phyloP scores from a whole-genome alignment of 1,139 yeast species.

The Scheffersomyces illinoinensis region DNA sequence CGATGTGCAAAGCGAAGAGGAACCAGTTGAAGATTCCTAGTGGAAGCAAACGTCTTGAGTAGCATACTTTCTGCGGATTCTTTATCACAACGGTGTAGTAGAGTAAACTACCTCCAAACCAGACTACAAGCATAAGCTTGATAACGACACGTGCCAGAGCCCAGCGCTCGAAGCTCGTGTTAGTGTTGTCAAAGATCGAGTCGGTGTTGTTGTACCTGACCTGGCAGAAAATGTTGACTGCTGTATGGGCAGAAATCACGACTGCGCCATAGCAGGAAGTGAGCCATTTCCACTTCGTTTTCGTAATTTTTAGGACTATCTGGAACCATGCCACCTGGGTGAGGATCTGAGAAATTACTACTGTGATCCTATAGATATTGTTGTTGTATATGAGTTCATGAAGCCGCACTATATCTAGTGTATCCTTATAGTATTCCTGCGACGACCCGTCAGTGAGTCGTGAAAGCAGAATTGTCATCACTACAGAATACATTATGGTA shows the following conservation, averaged over 20 bases:
- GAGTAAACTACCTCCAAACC: conserved; percentile 28
- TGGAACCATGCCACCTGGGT: conserved; percentile 45
- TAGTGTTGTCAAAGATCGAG: conserved; percentile 12
- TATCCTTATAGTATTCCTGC: conserved; percentile 37
- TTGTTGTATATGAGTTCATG: conserved; percentile 30
- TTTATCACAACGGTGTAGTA: conserved; percentile 31
- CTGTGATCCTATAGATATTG: conserved; percentile 28
- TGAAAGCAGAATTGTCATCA: conserved; percentile 42
- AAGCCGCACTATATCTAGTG: conserved; percentile 37
- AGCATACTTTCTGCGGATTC: conserved; percentile 34
- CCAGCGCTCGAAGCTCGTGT: conserved; percentile 9
- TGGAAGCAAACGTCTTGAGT: conserved; percentile 39
- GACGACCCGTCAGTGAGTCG: conserved; percentile 35
- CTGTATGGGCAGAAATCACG: conserved; percentile 20
- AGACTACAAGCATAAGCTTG: conserved; percentile 23
- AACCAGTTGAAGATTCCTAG: conserved; percentile 42
- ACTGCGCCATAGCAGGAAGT: conserved; percentile 19
- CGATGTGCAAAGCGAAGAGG: conserved; percentile 28
- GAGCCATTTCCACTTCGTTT: conserved; percentile 19
- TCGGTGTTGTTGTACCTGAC: conserved; percentile 9
- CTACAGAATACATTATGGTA: conserved; percentile 45
- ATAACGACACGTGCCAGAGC: conserved; percentile 16
- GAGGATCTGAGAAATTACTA: conserved; percentile 33
- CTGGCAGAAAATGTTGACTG: conserved; percentile 15
- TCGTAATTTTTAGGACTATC: conserved; percentile 28